Percentiles rank a stretch among this genome's conserved stretches.
Conservation (phyloP, 2,329 filamentous ascomycete genomes). For the Aureobasidium sp. region DNA sequence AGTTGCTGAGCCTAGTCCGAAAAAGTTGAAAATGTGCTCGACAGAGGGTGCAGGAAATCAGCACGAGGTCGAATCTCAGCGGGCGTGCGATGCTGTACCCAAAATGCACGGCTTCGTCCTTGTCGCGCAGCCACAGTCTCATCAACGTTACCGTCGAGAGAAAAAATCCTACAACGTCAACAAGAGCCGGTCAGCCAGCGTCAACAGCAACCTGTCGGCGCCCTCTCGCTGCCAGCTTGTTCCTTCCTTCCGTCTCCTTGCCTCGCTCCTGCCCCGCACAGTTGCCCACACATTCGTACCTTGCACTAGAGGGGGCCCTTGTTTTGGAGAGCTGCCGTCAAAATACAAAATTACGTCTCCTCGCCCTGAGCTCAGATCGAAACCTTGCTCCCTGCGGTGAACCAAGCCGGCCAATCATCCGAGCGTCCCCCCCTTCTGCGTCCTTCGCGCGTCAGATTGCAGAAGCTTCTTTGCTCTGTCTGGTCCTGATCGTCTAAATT, state of each 20-base stretch:
- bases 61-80: constrained; percentile 3
- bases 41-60: constrained; percentile 10
- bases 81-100: background rate
- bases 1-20: constrained; percentile 7
- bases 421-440: constrained; percentile 8
- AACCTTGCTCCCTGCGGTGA: constrained; percentile 13
- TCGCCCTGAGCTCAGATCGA: constrained; percentile 10
- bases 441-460: constrained; percentile 3
- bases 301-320: background rate
- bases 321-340: background rate
- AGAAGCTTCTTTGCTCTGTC: constrained; percentile 8
- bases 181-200: constrained; percentile 1
- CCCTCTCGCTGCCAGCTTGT: background rate
- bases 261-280: constrained; percentile 5
- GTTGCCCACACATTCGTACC: constrained; percentile 3
- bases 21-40: constrained; percentile 13
- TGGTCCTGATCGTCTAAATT: constrained; percentile 3
- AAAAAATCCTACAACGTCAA: background rate
- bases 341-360: constrained; percentile 13
- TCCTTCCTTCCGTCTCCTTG: constrained; percentile 8
- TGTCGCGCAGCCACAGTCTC: constrained; percentile 3
- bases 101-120: constrained; percentile 8
- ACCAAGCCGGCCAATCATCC: constrained; percentile 12
- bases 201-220: constrained; percentile 3
- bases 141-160: background rate